phyloP scores from a whole-genome alignment of 768 basidiomycete species.

The Suillus clintonianus region DNA sequence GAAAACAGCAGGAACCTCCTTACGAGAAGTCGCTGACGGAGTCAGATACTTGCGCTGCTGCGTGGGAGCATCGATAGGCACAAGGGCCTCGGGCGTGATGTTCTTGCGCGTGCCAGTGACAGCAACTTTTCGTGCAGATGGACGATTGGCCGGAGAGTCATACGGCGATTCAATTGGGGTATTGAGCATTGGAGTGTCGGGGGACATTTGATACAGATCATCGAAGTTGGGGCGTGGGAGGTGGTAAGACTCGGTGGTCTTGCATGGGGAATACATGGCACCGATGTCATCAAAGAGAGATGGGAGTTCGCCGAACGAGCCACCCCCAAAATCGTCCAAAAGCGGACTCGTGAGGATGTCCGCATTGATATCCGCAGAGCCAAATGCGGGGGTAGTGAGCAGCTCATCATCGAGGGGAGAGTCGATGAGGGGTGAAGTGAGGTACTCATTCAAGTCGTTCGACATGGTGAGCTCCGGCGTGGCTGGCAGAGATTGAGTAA shows the following conservation, averaged over 20 bases:
- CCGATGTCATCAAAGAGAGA: constrained; percentile 33
- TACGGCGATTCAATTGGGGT: constrained; percentile 32
- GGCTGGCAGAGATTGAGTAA: constrained; percentile 19
- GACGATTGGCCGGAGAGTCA: constrained; percentile 17
- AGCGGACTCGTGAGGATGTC: constrained; percentile 46
- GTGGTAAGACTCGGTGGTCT: constrained; percentile 10
- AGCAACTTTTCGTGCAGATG: constrained; percentile 32
- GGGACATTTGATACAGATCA: constrained; percentile 50
- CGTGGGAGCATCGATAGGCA: constrained; percentile 77
- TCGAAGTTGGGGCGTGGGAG: constrained; percentile 31
- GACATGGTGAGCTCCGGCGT: constrained; percentile 42
- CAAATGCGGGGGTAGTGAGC: constrained; percentile 45
- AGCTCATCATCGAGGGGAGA: constrained; percentile 49
- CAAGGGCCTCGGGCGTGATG: constrained; percentile 61
- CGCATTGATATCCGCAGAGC: constrained; percentile 32
- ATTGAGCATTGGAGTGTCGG: constrained; percentile 51
- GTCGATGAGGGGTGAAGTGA: constrained; percentile 50
- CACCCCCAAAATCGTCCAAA: constrained; percentile 36
- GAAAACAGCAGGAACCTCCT: constrained; percentile 75
- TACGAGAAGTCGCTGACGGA: constrained; percentile 76
- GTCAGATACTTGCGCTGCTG: constrained; percentile 74
- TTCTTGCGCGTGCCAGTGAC: constrained; percentile 77
- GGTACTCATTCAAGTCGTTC: constrained; percentile 41
- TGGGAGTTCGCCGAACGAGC: constrained; percentile 33
- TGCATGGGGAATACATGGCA: constrained; percentile 15